These are phyloP conservation scores for Ophiocordyceps unilateralis DNA, from an alignment of 2,329 filamentous ascomycete genomes.

Conservation along the genomic window DNA sequence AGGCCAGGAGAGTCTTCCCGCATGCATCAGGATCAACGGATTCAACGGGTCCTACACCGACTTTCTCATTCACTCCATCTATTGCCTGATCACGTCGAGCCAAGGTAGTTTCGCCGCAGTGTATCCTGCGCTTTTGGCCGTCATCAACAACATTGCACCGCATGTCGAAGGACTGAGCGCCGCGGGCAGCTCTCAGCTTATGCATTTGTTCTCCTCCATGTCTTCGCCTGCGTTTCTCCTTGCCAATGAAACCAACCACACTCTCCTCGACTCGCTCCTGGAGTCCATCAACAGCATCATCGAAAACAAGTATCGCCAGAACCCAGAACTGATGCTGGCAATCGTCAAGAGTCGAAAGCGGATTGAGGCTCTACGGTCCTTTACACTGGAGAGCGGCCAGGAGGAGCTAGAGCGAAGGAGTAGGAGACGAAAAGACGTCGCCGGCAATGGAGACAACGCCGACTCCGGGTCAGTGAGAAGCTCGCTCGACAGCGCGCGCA, in stretches of 20 bases:
- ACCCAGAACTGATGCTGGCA: conserved; percentile 64
- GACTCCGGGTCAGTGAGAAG: conserved; percentile 34
- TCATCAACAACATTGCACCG: conserved; percentile 84
- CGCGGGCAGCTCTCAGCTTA: conserved; percentile 59
- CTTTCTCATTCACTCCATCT: conserved; percentile 88
- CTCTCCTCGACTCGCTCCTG: conserved; percentile 61
- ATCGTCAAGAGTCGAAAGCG: conserved; percentile 65
- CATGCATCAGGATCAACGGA: conserved; percentile 61
- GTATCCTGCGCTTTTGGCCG: conserved; percentile 78
- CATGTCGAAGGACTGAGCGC: conserved; percentile 63
- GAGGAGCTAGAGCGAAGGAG: conserved; percentile 76
- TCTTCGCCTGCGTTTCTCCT: conserved; percentile 83
- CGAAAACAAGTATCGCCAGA: conserved; percentile 72
- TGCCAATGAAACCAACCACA: conserved; percentile 81
- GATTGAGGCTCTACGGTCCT: conserved; percentile 70
- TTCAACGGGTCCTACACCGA: conserved; percentile 88
- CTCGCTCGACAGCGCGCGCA: conserved; percentile 52
- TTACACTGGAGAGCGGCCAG: conserved; percentile 82
- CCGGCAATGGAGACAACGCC: conserved; percentile 28
- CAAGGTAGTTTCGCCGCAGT: conserved; percentile 82
- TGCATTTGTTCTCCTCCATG: conserved; percentile 84
- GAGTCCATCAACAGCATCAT: conserved; percentile 82
- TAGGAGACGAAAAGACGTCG: conserved; percentile 49
- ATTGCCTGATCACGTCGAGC: conserved; percentile 76
- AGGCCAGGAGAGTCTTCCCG: conserved; percentile 72